Base-by-base conservation (phyloP, 2,329 filamentous ascomycete genomes). In the Macrophomina phaseolina region DNA sequence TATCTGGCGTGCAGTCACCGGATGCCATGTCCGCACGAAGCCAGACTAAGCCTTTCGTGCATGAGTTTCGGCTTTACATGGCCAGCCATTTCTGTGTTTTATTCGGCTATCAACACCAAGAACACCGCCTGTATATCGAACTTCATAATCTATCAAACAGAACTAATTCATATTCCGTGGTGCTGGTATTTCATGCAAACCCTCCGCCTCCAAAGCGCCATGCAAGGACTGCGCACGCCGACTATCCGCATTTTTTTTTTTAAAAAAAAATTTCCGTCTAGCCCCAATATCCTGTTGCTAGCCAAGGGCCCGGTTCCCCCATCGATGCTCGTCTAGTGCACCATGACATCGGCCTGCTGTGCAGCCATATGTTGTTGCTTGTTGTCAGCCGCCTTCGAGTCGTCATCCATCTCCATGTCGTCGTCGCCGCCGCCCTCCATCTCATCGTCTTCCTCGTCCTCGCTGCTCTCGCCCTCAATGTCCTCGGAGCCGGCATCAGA, bases 401-500 rank as follows among this genome's bases (percentile, higher is more conserved):
- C 84, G 49, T 86, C 85, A 30, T 82, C 85, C 84, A 86, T 86
- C 71, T 87, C 85, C 71, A 86, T 84, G 70, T 84, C 82, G 48
- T 86, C 84, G 46, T 85, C 85, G 60, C 86, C 88, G 46, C 85
- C 87, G 6, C 81, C 86, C 64, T 86, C 86, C 67, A 88, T 86
- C 67, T 87, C 86, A 53, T 90, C 88, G 42, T 89, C 85, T 14
- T 90, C 89, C 67, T 90, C 89, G 64, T 89, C 88, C 18, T 92
- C 88, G 71, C 89, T 89, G 72, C 89, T 92, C 78, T 93, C 91
- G 65, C 88, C 89, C 74, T 93, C 91, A 53, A 93, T 87, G 76
- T 93, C 91, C 76, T 93, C 91, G 73, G 89, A 92, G 70, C 89
- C 91, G 67, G 89, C 90, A 68, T 94, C 91, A 16, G 89, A 91